Base-by-base conservation (phyloP, 2,329 filamentous ascomycete genomes). In the Aspergillaceae sp. region DNA sequence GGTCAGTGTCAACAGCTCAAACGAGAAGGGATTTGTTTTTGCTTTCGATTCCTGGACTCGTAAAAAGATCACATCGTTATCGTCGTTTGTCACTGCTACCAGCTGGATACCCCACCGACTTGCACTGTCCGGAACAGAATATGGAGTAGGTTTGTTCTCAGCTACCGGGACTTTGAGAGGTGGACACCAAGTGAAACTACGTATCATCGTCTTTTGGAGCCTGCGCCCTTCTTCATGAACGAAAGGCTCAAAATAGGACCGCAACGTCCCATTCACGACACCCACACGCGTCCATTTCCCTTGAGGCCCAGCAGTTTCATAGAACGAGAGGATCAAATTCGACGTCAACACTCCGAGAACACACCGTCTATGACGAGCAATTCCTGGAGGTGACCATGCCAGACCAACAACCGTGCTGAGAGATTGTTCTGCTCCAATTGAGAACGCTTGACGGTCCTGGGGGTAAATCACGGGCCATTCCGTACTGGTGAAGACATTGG, bases 371-470 rank as follows among this genome's bases (percentile, higher is more conserved):
- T 79, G 74, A 52, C 71, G 73, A 11, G 69, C 77, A 35, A 82
- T 61, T 2, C 79, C 78, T 5, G 74, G 68, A 2, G 74, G 67
- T 4, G 79, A 82, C 79, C 79, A 83, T 6, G 70, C 64, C 26
- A 81, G 55, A 2, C 64, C 63, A n/a, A 69, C 60, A 2, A 77
- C 72, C 37, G 66, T 65, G 48, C 75, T 75, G 2, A 64, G 56
- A 0, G 78, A 81, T 44, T 79, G 73, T 55, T 83, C 79, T 51
- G 79, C 76, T 2, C 77, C 79, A 27, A 81, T 56, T 0, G 78
- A 81, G 55, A 76, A 78, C 11, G 69, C 62, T 9, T 66, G 55
- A 29, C 73, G 67, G 8, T 69, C 64, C 10, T 73, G 67, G 7
- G 76, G 72, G 7, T 71, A 59, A 43, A 72, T 69, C n/a, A 51